Percentiles rank a stretch among this genome's conserved stretches.
These are phyloP conservation scores for Maudiozyma bulderi DNA, from an alignment of 805 yeast genomes.

Conservation along the genomic window DNA sequence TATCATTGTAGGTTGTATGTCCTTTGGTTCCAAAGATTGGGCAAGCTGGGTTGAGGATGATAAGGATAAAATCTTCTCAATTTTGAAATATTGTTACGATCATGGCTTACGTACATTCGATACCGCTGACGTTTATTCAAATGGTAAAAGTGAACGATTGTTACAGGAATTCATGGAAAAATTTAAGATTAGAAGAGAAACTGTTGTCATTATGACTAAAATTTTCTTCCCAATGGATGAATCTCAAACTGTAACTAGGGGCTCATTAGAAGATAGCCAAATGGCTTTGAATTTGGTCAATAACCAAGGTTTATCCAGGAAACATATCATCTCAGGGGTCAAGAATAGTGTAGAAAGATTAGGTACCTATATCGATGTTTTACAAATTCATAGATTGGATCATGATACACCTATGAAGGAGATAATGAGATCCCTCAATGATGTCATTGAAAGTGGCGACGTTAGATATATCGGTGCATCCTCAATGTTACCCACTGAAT, in stretches of 20 bases:
- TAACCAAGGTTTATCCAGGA: conserved; percentile 35
- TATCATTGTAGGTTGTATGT: conserved; percentile 47
- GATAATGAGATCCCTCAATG: conserved; percentile 45
- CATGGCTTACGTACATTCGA: conserved; percentile 32
- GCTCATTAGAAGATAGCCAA: neutral
- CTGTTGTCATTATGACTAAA: conserved; percentile 47
- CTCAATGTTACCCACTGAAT: conserved; percentile 47
- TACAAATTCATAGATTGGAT: conserved; percentile 47
- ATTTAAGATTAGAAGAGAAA: conserved; percentile 43
- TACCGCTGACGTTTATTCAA: conserved; percentile 29
- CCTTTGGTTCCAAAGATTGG: conserved; percentile 39
- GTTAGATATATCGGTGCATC: conserved; percentile 39
- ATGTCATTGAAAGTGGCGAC: conserved; percentile 28
- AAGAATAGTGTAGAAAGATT: conserved; percentile 34
- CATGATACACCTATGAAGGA: conserved; percentile 37
- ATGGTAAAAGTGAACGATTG: conserved; percentile 39
- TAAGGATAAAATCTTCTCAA: conserved; percentile 36
- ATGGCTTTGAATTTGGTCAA: conserved; percentile 23
- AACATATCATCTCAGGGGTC: conserved; percentile 39
- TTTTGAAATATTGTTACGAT: conserved; percentile 40
- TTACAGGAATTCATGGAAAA: conserved; percentile 45
- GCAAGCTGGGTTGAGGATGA: conserved; percentile 39
- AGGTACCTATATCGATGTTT: conserved; percentile 40
- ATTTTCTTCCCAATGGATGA: conserved; percentile 28
- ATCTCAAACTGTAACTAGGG: neutral